These are phyloP conservation scores for Ceratopteris richardii DNA, from an alignment of 75 land plant genomes.

Conservation along the genomic window DNA sequence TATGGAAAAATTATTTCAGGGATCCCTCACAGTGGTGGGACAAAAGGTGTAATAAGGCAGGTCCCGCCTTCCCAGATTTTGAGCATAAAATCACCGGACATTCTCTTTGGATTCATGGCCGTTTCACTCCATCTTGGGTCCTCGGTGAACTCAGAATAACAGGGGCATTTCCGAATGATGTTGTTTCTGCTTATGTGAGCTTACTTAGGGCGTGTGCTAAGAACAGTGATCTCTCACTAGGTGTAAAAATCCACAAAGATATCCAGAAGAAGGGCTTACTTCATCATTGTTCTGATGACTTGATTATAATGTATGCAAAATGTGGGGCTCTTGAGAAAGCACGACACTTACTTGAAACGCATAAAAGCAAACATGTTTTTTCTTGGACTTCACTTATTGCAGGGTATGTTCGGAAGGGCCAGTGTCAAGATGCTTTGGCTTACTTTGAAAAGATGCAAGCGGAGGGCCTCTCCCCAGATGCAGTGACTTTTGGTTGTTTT, in stretches of 20 bases:
- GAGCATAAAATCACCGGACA: background rate
- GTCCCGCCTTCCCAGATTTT: background rate
- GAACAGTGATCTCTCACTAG: background rate
- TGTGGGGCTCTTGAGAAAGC: conserved; percentile 18
- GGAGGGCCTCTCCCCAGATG: conserved; percentile 25
- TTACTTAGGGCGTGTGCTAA: background rate
- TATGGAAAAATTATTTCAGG: background rate
- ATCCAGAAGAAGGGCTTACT: background rate
- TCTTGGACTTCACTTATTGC: conserved; percentile 58
- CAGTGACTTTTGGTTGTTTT: conserved; percentile 28
- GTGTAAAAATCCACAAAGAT: background rate
- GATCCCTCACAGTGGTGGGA: background rate
- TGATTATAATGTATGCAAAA: conserved; percentile 23
- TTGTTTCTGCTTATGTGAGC: background rate
- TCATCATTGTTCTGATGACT: background rate
- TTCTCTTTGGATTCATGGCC: background rate
- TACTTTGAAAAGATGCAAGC: conserved; percentile 23
- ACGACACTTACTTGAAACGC: conserved; percentile 30
- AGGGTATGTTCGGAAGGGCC: conserved; percentile 17
- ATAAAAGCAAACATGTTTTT: conserved; percentile 39
- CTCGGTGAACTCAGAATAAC: background rate
- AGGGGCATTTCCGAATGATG: background rate
- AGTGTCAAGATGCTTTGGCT: conserved; percentile 19
- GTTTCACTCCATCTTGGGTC: background rate
- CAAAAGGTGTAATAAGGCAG: background rate